Evolutionary conservation across 768 basidiomycete genomes (phyloP).

Genomic region (Rhodotorula toruloides): DNA sequence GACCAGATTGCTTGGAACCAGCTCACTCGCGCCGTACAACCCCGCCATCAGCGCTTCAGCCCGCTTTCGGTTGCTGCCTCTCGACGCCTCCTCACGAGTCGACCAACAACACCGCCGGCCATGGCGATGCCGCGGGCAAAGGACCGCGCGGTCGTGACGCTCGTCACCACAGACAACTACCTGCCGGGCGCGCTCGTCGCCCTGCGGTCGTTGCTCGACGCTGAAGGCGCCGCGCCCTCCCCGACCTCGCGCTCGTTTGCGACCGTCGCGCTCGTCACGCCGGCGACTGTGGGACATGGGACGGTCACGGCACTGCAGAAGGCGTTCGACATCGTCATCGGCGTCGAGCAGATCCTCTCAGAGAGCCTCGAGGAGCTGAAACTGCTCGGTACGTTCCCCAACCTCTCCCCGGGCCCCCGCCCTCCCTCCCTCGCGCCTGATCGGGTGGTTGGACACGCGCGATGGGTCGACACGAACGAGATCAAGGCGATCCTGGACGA

Average conservation of each 20-base stretch:
- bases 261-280: constrained; percentile 86
- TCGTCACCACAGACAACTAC: constrained; percentile 85
- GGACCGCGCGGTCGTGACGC: constrained; percentile 51
- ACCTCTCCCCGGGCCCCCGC: neutral
- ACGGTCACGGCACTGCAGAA: constrained; percentile 72
- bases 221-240: constrained; percentile 53
- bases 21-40: too few species aligned
- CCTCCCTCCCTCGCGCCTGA: neutral
- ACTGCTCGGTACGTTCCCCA: constrained; percentile 64
- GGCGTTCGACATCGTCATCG: constrained; percentile 78
- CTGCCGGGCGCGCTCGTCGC: constrained; percentile 86
- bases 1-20: too few species aligned
- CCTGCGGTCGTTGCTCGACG: constrained; percentile 73
- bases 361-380: constrained; percentile 62
- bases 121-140: neutral
- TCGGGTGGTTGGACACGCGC: too few species aligned
- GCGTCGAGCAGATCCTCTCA: constrained; percentile 80
- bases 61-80: too few species aligned
- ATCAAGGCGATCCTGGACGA: neutral
- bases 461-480: neutral
- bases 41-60: too few species aligned
- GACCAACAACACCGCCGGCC: neutral
- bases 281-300: constrained; percentile 80
- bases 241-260: constrained; percentile 57
- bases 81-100: too few species aligned